Conservation (phyloP, 345 rosid species). For the Turnera subulata region DNA sequence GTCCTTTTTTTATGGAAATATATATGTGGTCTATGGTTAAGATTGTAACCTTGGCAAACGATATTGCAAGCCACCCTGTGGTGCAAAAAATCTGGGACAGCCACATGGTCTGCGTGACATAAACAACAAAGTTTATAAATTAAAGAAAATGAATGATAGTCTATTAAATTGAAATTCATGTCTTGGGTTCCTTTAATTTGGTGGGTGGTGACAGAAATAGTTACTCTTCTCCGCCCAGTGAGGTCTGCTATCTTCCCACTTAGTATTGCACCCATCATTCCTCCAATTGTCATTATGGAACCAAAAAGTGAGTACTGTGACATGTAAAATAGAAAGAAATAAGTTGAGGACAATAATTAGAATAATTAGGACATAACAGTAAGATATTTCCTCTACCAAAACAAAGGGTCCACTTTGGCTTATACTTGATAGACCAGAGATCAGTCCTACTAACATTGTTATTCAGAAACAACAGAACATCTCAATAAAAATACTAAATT, state of each 20-base stretch:
- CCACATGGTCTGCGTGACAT: conserved; percentile 42
- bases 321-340: neutral
- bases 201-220: neutral
- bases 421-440: too few species aligned
- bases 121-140: neutral
- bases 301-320: conserved; percentile 54
- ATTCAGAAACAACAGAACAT: too few species aligned
- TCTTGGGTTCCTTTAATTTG: too few species aligned
- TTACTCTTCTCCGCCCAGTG: conserved; percentile 45
- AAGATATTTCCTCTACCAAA: neutral
- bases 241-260: conserved; percentile 42
- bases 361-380: too few species aligned
- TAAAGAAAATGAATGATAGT: neutral
- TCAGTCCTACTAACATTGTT: too few species aligned
- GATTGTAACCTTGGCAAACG: conserved; percentile 45
- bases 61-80: conserved; percentile 50
- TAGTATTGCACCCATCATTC: conserved; percentile 43
- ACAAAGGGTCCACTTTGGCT: too few species aligned
- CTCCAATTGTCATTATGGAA: conserved; percentile 53
- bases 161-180: neutral
- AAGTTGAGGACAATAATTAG: too few species aligned
- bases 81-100: conserved; percentile 29
- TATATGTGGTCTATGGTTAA: too few species aligned
- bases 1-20: too few species aligned
- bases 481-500: too few species aligned